These are phyloP conservation scores for Peronospora tabacina DNA, from an alignment of 352 stramenopile species.

Conservation along the genomic window DNA sequence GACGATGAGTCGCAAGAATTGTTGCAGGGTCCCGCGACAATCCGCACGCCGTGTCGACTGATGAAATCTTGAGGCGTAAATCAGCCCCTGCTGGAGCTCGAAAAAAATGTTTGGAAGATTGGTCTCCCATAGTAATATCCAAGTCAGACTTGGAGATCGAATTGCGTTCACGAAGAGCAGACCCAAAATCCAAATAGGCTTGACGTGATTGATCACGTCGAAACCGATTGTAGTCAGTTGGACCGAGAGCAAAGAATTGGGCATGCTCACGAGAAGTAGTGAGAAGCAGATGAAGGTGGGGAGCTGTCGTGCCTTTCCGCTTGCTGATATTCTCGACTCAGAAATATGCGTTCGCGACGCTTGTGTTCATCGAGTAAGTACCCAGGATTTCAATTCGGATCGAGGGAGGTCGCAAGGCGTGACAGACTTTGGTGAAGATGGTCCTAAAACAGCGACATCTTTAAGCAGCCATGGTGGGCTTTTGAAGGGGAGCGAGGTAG, in stretches of 20 bases:
- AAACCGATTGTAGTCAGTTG: neutral
- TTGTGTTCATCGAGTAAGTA: conserved; percentile 1
- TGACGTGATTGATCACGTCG: neutral
- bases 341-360: neutral
- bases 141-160: conserved; percentile 5
- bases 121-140: neutral
- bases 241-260: neutral
- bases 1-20: neutral
- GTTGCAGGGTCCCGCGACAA: conserved; percentile 2
- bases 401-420: too few relatives aligned
- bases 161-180: neutral
- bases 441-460: too few relatives aligned
- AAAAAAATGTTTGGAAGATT: conserved; percentile 1
- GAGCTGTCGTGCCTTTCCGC: neutral
- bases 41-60: conserved; percentile 2
- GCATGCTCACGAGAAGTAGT: neutral
- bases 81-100: neutral
- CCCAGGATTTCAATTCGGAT: neutral
- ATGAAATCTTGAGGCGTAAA: neutral
- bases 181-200: conserved; percentile 3
- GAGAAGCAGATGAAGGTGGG: neutral
- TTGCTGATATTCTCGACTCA: neutral
- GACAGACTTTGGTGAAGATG: too few relatives aligned
- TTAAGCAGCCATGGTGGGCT: neutral
- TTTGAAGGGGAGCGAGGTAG: neutral